Evolutionary conservation across 495 filamentous ascomycete species (phyloP), one percentile per base, ranked within the genome.

Genomic region (Bacidia rubella): DNA sequence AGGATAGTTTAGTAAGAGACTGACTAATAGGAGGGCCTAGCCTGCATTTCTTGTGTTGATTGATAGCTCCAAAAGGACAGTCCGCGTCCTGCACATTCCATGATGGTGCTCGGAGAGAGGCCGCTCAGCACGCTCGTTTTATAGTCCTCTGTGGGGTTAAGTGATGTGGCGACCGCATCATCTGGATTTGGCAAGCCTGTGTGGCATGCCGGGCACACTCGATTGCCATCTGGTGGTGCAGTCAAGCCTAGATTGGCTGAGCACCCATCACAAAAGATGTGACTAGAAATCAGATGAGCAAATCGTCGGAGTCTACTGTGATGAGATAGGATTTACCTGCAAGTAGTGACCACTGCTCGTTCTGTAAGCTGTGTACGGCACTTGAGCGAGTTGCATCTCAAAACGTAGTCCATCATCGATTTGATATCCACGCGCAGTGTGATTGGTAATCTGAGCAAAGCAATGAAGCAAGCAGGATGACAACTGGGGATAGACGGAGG

Each of bases 61-160:
- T 97, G 92, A 63, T 95, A 96, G 32, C 81, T 79, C 85, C 87
- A 98, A 61, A 96, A 96, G 15, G 74, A 78, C 51, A 96, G 65
- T 3, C 83, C 92, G 52, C 87, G 76, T 11, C 83, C 84, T 47
- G 90, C 85, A 59, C 87, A 94, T 62, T 96, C 92, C 76, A 95
- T 89, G 49, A 98, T 86, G 11, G 82, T 77, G 38, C 76, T 83
- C 1, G 92, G 92, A 51, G 78, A 85, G 4, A 95, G 67, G 0
- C 92, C 92, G 63, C 86, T 87, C 12, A 98, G 70, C 10, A 92
- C 82, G 54, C 86, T 87, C 0, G 87, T 90, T 62, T 95, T 95
- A 73, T 94, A 96, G 55, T 95, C 92, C 63, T 96, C 90, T 0
- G 84, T 81, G 0, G 90, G 90, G 52, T 86, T 87, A 27, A 98